Conservation (phyloP, 805 yeast species). For the Candida parachauliodes region DNA sequence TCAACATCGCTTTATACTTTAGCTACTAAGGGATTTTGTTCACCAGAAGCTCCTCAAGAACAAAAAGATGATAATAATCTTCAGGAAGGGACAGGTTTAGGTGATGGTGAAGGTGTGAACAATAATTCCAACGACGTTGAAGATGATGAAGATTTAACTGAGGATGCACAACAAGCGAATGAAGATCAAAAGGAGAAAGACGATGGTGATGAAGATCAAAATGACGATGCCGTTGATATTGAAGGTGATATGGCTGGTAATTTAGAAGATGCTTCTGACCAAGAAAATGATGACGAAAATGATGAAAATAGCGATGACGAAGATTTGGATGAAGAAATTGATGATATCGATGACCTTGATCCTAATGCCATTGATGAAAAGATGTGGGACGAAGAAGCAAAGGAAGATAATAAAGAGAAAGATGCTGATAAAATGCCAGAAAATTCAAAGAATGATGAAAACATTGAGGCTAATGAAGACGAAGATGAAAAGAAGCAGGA, state of each 20-base stretch:
- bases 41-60: slow-evolving; percentile 76
- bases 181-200: slow-evolving; percentile 65
- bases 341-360: slow-evolving; percentile 83
- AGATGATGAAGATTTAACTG: slow-evolving; percentile 86
- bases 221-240: slow-evolving; percentile 87
- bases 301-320: slow-evolving; percentile 52
- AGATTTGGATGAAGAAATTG: slow-evolving; percentile 84
- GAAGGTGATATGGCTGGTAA: slow-evolving; percentile 98
- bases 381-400: slow-evolving; percentile 95
- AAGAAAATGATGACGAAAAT: slow-evolving; percentile 53
- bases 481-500: slow-evolving; percentile 31
- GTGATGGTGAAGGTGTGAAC: slow-evolving; percentile 87
- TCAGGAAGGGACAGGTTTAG: slow-evolving; percentile 87
- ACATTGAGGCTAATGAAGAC: slow-evolving; percentile 45
- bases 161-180: slow-evolving; percentile 70
- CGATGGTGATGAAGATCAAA: slow-evolving; percentile 61
- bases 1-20: slow-evolving; percentile 53
- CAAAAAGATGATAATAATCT: slow-evolving; percentile 54
- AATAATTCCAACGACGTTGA: slow-evolving; percentile 81
- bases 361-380: slow-evolving; percentile 95
- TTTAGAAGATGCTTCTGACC: slow-evolving; percentile 72
- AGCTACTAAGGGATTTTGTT: slow-evolving; percentile 83
- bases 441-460: slow-evolving; percentile 48
- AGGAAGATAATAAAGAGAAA: slow-evolving; percentile 72
- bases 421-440: slow-evolving; percentile 71